Evolutionary conservation across 257 asterid genomes (phyloP), one percentile per base, ranked within the genome.

Genomic region (Euphrasia confusa): DNA sequence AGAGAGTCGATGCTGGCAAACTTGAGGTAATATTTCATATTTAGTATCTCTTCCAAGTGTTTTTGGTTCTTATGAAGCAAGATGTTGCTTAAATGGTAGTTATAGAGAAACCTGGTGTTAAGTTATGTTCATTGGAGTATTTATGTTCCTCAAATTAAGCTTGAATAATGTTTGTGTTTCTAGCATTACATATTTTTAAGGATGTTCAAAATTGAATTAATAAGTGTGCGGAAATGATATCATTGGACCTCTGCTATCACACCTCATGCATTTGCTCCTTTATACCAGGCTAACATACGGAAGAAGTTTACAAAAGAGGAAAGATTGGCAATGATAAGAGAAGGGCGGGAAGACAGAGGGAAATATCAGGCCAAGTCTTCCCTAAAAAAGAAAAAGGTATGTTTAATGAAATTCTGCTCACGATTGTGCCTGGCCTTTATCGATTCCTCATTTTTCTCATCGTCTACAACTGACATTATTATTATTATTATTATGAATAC

Each of bases 331-430:
- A 12, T 79, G 63, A 64, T 87, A 18, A 81, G 81, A 76, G 95
- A 83, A 50, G 80, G 83, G 54, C 81, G 97, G 71, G 97, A 89
- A 74, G 95, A 87, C 28, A 75, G 85, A 50, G 95, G 85, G 49
- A 72, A 73, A 71, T 89, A 89, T 79, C 87, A 73, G 67, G 61
- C 97, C 45, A 74, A 82, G 26, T 55, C 92, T 28, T 79, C 90
- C 70, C 26, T 81, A 18, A 89, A 89, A 76, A 61, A 84, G 84
- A 87, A 87, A 64, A 89, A 87, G 95, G 97, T 87, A 68, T 24
- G 26, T 50, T 10, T 26, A 37, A 1, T 9, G 9, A 37, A 37
- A 8, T 37, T 37, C 42, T 37, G 42, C 11, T 37, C 11, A 37
- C 10, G 42, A 7, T 35, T 7, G 40, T 9, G 7, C 15, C n/a